Evolutionary conservation across 192 early-diverging fungal genomes (phyloP), one percentile per base, ranked within the genome.

Genomic region (Diversispora epigaea): DNA sequence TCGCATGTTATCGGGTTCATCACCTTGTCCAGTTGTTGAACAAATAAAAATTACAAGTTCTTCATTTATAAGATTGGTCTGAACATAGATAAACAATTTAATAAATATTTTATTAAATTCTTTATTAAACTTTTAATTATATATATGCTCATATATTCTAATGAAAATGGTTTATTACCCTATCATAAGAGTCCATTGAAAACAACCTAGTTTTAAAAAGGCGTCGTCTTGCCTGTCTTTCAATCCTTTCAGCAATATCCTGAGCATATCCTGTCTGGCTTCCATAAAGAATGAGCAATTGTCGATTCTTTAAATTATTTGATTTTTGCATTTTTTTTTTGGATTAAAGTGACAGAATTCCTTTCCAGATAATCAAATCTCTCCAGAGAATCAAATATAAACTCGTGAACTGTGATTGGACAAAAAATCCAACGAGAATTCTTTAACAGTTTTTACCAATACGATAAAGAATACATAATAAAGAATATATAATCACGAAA

Each of bases 1-100:
- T 79, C 86, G 91, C 97, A 98, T 98, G 74, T 93, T 97, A 64
- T 91, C 89, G 2, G 96, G 96, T 77, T 92, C 91, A 11, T 87
- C 91, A 54, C 97, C 97, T 80, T 98, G 94, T 4, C 97, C 97
- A 32, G 95, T 96, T 0, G 95, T 96, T 0, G 96, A 93, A 54
- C 93, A 94, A 43, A 95, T 86, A 81, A 98, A 99, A 17, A 98
- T 78, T 9, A 87, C 90, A 63, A 91, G 73, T 39, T 76, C 60
- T 71, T 91, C 91, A 14, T 84, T 79, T 56, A 85, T 76, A 46
- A 92, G 71, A n/a, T 89, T 77, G 11, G 76, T 77, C 88, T 92
- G 70, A 73, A 32, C 25, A 32, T 41, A 39, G 39, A 3, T 4
- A 49, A 61, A 43, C 55, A 50, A 12, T 54, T 7, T 68, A 60